Conservation (phyloP, 768 basidiomycete genomes). For the Naganishia vaughanmartiniae region DNA sequence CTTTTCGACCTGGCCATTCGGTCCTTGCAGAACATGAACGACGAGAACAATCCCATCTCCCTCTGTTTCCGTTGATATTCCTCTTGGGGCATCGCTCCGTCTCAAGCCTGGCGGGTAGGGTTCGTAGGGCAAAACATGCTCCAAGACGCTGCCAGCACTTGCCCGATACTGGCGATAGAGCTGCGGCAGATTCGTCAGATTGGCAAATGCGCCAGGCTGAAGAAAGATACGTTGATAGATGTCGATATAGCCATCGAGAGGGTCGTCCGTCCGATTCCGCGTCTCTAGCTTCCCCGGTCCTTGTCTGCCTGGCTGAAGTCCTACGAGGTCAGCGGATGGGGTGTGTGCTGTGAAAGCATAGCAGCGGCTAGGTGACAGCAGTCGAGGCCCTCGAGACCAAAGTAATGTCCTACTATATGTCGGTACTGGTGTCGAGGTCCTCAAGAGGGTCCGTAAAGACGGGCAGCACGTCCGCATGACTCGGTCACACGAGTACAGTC, state of each 20-base stretch:
- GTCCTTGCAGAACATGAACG: slow-evolving; percentile 57
- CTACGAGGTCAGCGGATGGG: neutral
- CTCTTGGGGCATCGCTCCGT: neutral
- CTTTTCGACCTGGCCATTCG: slow-evolving; percentile 53
- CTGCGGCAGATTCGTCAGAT: slow-evolving; percentile 1
- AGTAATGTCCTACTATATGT: neutral
- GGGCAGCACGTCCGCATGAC: too few species aligned
- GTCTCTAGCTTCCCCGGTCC: slow-evolving; percentile 8
- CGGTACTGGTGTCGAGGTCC: neutral
- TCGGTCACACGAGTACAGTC: too few species aligned
- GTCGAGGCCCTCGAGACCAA: neutral
- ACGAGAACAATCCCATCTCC: slow-evolving; percentile 56
- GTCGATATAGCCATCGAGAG: slow-evolving; percentile 21
- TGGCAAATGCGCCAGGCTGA: slow-evolving; percentile 8
- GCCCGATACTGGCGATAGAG: slow-evolving; percentile 7
- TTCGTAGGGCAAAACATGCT: slow-evolving; percentile 16
- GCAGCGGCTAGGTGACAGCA: neutral
- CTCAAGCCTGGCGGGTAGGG: neutral
- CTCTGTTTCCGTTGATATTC: slow-evolving; percentile 32
- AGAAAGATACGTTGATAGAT: slow-evolving; percentile 21
- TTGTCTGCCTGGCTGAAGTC: neutral
- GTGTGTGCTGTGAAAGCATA: neutral
- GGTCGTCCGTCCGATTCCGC: slow-evolving; percentile 1
- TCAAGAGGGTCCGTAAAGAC: neutral
- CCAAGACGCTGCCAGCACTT: neutral